Conservation (phyloP, 805 yeast species). For the Candida boidinii region DNA sequence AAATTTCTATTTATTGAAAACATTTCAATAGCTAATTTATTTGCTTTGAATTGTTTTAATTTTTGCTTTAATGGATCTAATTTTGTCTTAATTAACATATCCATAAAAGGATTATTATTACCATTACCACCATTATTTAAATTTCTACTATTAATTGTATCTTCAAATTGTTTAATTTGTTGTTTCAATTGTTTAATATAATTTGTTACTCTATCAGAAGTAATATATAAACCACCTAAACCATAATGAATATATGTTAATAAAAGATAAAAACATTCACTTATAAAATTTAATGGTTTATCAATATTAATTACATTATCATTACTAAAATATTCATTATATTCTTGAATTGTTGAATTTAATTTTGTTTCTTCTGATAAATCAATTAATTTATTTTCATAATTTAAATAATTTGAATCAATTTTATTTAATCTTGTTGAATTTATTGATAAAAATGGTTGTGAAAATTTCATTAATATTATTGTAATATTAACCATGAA, state of each 20-base stretch:
- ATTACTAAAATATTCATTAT: slow-evolving; percentile 44
- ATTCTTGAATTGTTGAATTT: slow-evolving; percentile 66
- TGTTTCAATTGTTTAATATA: slow-evolving; percentile 40
- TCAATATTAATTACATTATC: slow-evolving; percentile 28
- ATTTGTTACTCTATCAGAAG: slow-evolving; percentile 44
- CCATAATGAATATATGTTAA: slow-evolving; percentile 83
- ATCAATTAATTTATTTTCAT: slow-evolving; percentile 45
- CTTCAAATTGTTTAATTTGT: slow-evolving; percentile 45
- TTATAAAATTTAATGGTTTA: slow-evolving; percentile 61
- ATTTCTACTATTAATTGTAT: slow-evolving; percentile 13
- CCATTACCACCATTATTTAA: slow-evolving; percentile 8
- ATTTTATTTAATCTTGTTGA: slow-evolving; percentile 67
- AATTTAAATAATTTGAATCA: slow-evolving; percentile 57
- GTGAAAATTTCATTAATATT: slow-evolving; percentile 61
- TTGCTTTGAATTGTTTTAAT: slow-evolving; percentile 29
- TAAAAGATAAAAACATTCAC: slow-evolving; percentile 79
- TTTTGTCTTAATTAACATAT: slow-evolving; percentile 18
- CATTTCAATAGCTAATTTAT: slow-evolving; percentile 52
- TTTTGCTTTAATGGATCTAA: slow-evolving; percentile 24
- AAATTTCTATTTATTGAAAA: slow-evolving; percentile 48
- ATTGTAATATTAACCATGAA: slow-evolving; percentile 71
- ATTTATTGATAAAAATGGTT: slow-evolving; percentile 69
- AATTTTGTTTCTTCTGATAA: slow-evolving; percentile 76
- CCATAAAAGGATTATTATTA: slow-evolving; percentile 19
- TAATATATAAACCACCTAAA: slow-evolving; percentile 64